phyloP scores from a whole-genome alignment of 805 yeast genomes.

The Peterozyma toletana region DNA sequence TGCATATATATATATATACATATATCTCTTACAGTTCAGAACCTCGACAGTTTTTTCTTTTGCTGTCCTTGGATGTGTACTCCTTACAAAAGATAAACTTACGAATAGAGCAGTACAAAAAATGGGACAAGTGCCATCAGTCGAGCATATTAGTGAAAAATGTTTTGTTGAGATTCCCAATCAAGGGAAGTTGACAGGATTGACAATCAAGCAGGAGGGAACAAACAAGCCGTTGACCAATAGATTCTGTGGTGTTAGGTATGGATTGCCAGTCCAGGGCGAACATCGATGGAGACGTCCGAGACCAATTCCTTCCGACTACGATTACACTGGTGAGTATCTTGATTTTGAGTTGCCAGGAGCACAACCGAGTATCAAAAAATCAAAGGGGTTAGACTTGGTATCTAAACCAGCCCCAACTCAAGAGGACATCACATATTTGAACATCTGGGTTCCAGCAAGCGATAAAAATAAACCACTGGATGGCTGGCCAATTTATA shows the following conservation, averaged over 20 bases:
- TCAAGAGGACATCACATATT: constrained; percentile 25
- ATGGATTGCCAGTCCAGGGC: constrained; percentile 24
- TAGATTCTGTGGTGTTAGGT: constrained; percentile 25
- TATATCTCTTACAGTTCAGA: too few relatives aligned
- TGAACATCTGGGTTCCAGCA: constrained; percentile 32
- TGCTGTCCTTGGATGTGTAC: too few relatives aligned
- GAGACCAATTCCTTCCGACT: constrained; percentile 16
- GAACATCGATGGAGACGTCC: constrained; percentile 27
- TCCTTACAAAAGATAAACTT: too few relatives aligned
- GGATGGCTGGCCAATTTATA: constrained; percentile 27
- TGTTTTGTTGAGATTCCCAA: constrained; percentile 13
- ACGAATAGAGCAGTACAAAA: too few relatives aligned
- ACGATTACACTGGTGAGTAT: constrained; percentile 25
- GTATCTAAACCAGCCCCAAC: constrained; percentile 5
- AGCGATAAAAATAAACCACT: constrained; percentile 3
- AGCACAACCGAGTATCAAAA: constrained; percentile 19
- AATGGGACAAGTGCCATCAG: constrained; percentile 18
- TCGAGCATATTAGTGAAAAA: constrained; percentile 14
- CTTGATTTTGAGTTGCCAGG: constrained; percentile 17
- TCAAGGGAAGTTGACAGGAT: constrained; percentile 22
- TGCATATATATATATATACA: too few relatives aligned
- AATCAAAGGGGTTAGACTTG: constrained; percentile 1
- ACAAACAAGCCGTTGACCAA: constrained; percentile 15
- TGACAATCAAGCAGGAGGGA: constrained; percentile 12
- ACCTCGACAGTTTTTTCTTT: too few relatives aligned